Evolutionary conservation across 257 asterid genomes (phyloP), one percentile per base, ranked within the genome.

Genomic region (Parsonsia alboflavescens): DNA sequence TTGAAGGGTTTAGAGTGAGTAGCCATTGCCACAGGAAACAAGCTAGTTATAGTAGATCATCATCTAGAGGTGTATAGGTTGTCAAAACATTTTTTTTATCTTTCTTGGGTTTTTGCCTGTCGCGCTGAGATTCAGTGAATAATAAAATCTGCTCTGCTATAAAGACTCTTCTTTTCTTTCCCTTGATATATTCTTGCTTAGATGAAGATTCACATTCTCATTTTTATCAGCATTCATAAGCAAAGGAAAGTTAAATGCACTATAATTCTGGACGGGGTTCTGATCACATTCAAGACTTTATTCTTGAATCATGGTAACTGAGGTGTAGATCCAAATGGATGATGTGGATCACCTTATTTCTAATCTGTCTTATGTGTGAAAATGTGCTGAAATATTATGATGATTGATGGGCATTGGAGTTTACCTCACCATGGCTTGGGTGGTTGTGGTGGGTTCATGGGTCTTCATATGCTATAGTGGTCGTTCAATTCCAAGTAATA

Each of bases 11-110:
- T 56, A 68, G 70, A 53, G 45, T 69, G 46, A 44, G 24, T 8
- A 12, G 49, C 17, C 30, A 64, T 36, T 39, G 52, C 69, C 70
- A 45, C 57, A 54, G 45, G 57, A 36, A 42, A 42, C 7, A 39
- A 61, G 28, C 9, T 28, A 36, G 66, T 53, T 62, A n/a, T 22
- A 39, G 44, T 7, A 52, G 58, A 52, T 48, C 73, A 42, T 11
- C 53, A 6, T 49, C 58, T 69, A 30, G 24, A 46, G 22, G n/a
- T 45, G 73, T 45, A 69, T 49, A 24, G 76, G 72, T 61, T 8
- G 45, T 15, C 15, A 65, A 46, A 30, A 54, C 61, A 21, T 21
- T 69, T 58, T 46, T 8, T 39, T 33, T 33, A 1, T 33, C 39
- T 33, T 3, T 33, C 39, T 33, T 3, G n/a, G 67, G 56, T 28